A percentile compares a stretch with the other conserved stretches of the same genome.
phyloP scores from a whole-genome alignment of 2,329 filamentous ascomycete species.

The Dactylellina cionopaga region DNA sequence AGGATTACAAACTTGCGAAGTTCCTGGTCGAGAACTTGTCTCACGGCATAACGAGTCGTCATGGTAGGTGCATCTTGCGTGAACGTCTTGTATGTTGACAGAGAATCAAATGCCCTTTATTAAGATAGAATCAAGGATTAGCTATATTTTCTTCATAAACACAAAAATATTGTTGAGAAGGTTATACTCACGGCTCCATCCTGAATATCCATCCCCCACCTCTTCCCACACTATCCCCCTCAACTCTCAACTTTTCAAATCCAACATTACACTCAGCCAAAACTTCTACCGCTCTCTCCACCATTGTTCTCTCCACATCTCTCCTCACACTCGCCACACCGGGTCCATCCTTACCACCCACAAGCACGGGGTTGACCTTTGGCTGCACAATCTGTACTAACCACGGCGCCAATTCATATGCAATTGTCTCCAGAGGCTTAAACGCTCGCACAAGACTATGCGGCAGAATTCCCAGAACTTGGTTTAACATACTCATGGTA shows the following conservation, averaged over 20 bases:
- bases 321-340: constrained; percentile 86
- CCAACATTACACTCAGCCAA: constrained; percentile 84
- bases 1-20: constrained; percentile 76
- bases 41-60: constrained; percentile 82
- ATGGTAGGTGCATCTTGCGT: constrained; percentile 65
- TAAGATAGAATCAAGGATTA: too few relatives aligned
- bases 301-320: constrained; percentile 82
- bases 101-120: constrained; percentile 79
- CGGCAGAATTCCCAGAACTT: constrained; percentile 75
- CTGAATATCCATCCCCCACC: constrained; percentile 82
- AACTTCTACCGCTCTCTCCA: constrained; percentile 79
- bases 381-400: constrained; percentile 84
- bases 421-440: constrained; percentile 38
- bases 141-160: constrained; percentile 9
- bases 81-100: constrained; percentile 78
- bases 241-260: constrained; percentile 82
- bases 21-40: constrained; percentile 92
- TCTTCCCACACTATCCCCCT: constrained; percentile 63
- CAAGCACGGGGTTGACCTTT: constrained; percentile 87
- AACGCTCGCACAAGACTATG: constrained; percentile 61
- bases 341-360: constrained; percentile 85
- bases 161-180: background rate
- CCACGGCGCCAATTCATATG: constrained; percentile 79
- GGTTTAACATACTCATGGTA: constrained; percentile 77
- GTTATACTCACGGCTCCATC: constrained; percentile 86